These are phyloP conservation scores for Wickerhamiella siamensis DNA, from an alignment of 805 yeast species.

Conservation along the genomic window DNA sequence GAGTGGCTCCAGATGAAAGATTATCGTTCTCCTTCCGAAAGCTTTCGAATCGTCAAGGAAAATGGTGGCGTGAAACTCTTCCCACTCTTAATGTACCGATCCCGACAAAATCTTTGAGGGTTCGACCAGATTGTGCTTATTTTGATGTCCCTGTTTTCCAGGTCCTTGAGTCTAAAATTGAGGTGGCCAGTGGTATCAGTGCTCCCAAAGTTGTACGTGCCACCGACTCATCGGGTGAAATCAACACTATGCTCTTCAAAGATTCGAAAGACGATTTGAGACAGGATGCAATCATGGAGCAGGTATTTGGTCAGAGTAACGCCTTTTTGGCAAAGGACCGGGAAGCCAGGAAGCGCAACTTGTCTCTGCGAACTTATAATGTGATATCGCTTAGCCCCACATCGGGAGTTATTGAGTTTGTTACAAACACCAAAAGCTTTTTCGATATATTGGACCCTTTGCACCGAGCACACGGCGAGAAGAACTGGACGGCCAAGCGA, in stretches of 20 bases:
- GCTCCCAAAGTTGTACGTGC: constrained; percentile 66
- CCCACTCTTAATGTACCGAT: constrained; percentile 41
- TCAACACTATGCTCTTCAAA: constrained; percentile 52
- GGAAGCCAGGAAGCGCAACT: constrained; percentile 39
- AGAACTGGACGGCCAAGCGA: constrained; percentile 34
- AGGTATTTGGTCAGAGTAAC: constrained; percentile 82
- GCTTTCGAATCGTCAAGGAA: constrained; percentile 23
- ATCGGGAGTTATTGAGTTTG: constrained; percentile 85
- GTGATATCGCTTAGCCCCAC: constrained; percentile 82
- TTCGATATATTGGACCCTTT: constrained; percentile 51
- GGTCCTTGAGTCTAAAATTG: constrained; percentile 32
- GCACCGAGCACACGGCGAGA: constrained; percentile 35
- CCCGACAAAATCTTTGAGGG: constrained; percentile 41
- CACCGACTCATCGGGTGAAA: constrained; percentile 40
- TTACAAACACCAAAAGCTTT: constrained; percentile 56
- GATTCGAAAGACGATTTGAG: constrained; percentile 72
- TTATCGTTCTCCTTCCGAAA: background rate
- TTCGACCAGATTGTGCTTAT: constrained; percentile 35
- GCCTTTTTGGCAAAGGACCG: constrained; percentile 41
- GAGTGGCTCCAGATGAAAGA: constrained; percentile 6
- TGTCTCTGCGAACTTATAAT: constrained; percentile 67
- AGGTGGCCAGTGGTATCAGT: constrained; percentile 77
- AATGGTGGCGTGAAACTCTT: constrained; percentile 44
- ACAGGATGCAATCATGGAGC: constrained; percentile 96
- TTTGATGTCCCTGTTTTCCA: constrained; percentile 33